These are phyloP conservation scores for Choiromyces venosus DNA, from an alignment of 495 filamentous ascomycete genomes.

Conservation along the genomic window DNA sequence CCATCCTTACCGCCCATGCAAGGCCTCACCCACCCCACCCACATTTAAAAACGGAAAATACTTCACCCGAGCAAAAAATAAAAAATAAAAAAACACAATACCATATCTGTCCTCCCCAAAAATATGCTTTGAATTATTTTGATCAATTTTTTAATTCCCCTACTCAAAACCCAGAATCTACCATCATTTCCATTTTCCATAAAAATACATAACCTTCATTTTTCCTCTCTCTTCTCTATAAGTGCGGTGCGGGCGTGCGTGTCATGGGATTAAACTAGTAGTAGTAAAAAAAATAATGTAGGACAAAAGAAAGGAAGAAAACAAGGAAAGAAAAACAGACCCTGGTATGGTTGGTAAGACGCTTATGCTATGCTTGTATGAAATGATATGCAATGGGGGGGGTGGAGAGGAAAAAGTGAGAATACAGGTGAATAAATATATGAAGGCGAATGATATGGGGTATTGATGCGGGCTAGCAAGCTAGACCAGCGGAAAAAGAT, in stretches of 20 bases:
- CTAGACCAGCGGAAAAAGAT: not conserved
- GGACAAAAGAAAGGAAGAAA: not conserved
- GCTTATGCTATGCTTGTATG: no score
- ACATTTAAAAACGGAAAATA: no score
- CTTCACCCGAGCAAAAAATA: no score
- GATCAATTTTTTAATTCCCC: not conserved
- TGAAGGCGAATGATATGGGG: not conserved
- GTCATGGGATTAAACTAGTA: not conserved
- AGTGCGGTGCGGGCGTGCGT: no score
- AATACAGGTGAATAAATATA: not conserved
- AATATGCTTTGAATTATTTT: not conserved
- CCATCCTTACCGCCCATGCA: no score
- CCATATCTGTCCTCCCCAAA: not conserved
- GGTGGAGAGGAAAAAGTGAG: not conserved
- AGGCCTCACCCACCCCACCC: no score
- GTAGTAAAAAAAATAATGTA: not conserved
- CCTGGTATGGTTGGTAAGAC: not conserved
- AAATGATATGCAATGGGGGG: not conserved
- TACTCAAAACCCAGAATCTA: not conserved
- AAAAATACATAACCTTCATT: not conserved
- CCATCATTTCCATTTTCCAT: no score
- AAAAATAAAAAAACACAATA: no score
- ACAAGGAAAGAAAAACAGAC: not conserved
- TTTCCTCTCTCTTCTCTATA: no score
- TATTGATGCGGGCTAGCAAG: not conserved